Base-by-base conservation (phyloP, 2,329 filamentous ascomycete species). In the Tolypocladium nubicola region DNA sequence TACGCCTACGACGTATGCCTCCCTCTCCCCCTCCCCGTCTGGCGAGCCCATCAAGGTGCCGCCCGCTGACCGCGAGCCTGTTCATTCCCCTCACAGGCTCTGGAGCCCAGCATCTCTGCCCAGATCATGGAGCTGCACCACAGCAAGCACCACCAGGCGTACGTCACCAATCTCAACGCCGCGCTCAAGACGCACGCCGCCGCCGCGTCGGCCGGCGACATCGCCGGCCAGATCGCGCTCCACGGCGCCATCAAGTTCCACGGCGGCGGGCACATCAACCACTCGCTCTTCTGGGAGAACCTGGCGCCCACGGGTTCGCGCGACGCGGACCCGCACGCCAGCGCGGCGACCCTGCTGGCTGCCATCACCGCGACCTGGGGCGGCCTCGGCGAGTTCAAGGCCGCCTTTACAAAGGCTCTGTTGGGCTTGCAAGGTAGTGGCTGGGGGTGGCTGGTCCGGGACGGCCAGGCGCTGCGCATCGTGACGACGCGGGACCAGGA, bases 221-320 rank as follows among this genome's bases (percentile, higher is more conserved):
- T 89, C 56, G 75, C 82, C 5, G 74, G 78, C 4, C 85, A 90
- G 63, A 81, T 90, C 57, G 75, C 81, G 21, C 79, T 90, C n/a
- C 85, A 88, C 65, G 76, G 79, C 21, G 82, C 82, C 60, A 85
- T 96, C 75, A 88, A 87, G 67, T 96, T 96, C 81, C 90, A 96
- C 71, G 91, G 88, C 53, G 92, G 92, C 49, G 92, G 92, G 8
- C 91, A 96, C 77, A 87, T 95, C 74, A 97, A 97, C 77, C 92
- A 96, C 78, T 86, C 84, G 0, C 83, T 96, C 40, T 96, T 96
- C 79, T 97, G 91, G 91, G 85, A 89, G 74, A 92, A 90, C 71
- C 80, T 95, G 21, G 73, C 82, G 0, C 88, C 88, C 0, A 73
- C 83, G 0, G 76, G 74, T 21, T 84, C 80, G 2, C 62, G 77